Base-by-base conservation (phyloP, 208 protist species). In the Herpetomonas tarakana region DNA sequence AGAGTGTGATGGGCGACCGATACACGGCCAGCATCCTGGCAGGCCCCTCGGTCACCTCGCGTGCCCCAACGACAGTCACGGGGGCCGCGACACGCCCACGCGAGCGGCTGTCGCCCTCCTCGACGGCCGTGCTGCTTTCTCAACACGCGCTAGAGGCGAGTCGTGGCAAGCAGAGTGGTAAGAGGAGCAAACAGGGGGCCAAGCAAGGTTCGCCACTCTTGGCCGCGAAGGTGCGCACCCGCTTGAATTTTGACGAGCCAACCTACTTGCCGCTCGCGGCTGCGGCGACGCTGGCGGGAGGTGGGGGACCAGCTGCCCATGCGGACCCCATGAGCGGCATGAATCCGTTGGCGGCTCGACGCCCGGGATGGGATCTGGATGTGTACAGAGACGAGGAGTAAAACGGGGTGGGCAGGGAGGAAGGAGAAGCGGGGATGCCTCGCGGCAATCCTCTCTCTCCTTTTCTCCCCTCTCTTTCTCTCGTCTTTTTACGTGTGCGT, bases 171-270 rank as follows among this genome's bases (percentile, higher is more conserved):
- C 35, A 41, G 35, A 14, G 14, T 14, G 14, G 6, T 14, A 41
- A 41, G 35, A 41, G n/a, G n/a, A n/a, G n/a, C n/a, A n/a, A n/a
- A n/a, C n/a, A n/a, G n/a, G n/a, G n/a, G n/a, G n/a, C n/a, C n/a
- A n/a, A n/a, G n/a, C n/a, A n/a, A n/a, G n/a, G n/a, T n/a, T n/a
- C n/a, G n/a, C n/a, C n/a, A n/a, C n/a, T n/a, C n/a, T 60, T 74
- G n/a, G 62, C 66, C 35, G 12, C 29, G 18, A 54, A 44, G 9
- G 22, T 51, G 6, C 69, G 63, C 12, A 29, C 44, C 27, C 57
- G 21, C 41, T 54, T 66, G 16, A 78, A 78, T 58, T 78, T 61
- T 65, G 66, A 72, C 27, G 46, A 65, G n/a, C 60, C 66, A 9
- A 64, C 71, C 26, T 78, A 72, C 31, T 53, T 68, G 28, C 72